phyloP scores from a whole-genome alignment of 2,329 filamentous ascomycete genomes.

The Ophiostoma perfectum region DNA sequence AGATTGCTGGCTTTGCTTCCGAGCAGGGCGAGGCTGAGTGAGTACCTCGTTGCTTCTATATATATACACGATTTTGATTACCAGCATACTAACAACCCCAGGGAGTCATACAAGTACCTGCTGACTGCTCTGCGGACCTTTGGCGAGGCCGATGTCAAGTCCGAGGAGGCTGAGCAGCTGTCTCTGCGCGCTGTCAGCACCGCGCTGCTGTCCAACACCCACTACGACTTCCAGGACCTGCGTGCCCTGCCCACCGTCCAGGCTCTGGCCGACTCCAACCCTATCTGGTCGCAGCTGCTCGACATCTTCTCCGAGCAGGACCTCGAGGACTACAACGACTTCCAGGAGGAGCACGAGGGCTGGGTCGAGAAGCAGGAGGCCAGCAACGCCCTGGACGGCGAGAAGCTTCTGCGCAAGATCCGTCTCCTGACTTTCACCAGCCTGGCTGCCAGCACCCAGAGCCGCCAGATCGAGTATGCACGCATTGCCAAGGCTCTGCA shows the following conservation, averaged over 20 bases:
- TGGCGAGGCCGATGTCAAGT: constrained; percentile 51
- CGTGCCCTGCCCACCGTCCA: constrained; percentile 78
- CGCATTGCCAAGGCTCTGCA: constrained; percentile 80
- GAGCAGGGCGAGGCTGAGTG: constrained; percentile 73
- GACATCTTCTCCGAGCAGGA: constrained; percentile 94
- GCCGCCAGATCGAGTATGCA: constrained; percentile 81
- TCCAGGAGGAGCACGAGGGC: constrained; percentile 82
- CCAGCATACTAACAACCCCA: constrained; percentile 29
- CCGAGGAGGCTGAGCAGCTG: constrained; percentile 56
- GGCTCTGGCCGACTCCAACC: constrained; percentile 76
- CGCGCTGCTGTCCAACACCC: constrained; percentile 48
- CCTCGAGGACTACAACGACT: constrained; percentile 92
- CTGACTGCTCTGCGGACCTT: constrained; percentile 58
- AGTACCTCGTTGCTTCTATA: constrained; percentile 36
- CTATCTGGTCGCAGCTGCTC: constrained; percentile 82
- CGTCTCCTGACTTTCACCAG: constrained; percentile 89
- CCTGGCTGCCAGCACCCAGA: constrained; percentile 75
- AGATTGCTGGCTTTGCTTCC: constrained; percentile 73
- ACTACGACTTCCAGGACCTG: constrained; percentile 73
- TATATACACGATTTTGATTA: background rate
- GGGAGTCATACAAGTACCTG: constrained; percentile 62
- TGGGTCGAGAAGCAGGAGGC: constrained; percentile 73
- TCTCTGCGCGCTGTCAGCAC: constrained; percentile 53
- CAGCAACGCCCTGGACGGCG: constrained; percentile 46
- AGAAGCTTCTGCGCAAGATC: constrained; percentile 86